Base-by-base conservation (phyloP, 2,329 filamentous ascomycete genomes). In the Ascochyta pisi region DNA sequence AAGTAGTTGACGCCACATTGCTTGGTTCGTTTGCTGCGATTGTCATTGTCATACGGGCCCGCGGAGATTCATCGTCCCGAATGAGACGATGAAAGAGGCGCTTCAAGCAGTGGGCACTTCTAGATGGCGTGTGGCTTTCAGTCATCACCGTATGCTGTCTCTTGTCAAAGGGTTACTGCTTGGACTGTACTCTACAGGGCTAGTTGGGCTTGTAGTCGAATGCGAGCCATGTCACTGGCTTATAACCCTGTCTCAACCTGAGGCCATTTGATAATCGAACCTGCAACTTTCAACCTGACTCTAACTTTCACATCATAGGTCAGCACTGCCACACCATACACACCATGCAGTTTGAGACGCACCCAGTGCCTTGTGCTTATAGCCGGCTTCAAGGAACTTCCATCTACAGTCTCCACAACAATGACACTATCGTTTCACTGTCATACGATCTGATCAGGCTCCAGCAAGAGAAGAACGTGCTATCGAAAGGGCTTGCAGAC, bases 401-500 rank as follows among this genome's bases (percentile, higher is more conserved):
- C 6, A 37, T 23, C 4, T 38, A 44, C 41, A 27, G 16, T 23
- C 31, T 49, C 6, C 45, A 56, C 38, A 31, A 33, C 15, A 9
- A 31, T 7, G 16, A 10, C 1, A 15, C 22, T 7, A 35, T 44
- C 15, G 7, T 23, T 3, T 13, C 23, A 5, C 23, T 51, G 2
- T 37, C 31, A 1, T 44, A 43, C 43, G 38, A 51, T 12, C 13
- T 58, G 43, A 57, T 19, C 23, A 52, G 35, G 40, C 57, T 73
- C 12, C 57, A 59, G 10, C 53, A 54, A 3, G 69, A 74, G 40
- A 67, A 66, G 35, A 46, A 51, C 0, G 58, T 72, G 7, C 54
- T 75, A 10, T 68, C 73, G 15, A 59, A 58, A 31, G 58, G 65
- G 9, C 65, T 75, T 31, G 70, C 69, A 38, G 71, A 69, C 38